A percentile compares a stretch with the other conserved stretches of the same genome.
These are phyloP conservation scores for Aureobasidium zeae DNA, from an alignment of 2,329 filamentous ascomycete genomes.

Conservation along the genomic window DNA sequence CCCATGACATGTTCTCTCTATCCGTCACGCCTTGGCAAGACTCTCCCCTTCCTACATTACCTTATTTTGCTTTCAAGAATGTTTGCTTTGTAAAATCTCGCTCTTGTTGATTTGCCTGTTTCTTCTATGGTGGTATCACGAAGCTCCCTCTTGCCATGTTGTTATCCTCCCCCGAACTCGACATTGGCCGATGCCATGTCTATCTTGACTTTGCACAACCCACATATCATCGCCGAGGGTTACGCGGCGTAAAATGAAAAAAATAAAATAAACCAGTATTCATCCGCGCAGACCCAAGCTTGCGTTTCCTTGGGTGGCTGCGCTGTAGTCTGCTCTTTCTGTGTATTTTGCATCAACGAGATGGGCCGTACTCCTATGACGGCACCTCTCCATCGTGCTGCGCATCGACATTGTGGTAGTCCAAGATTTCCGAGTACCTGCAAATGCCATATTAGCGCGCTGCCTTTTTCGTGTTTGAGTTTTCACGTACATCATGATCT, in stretches of 20 bases:
- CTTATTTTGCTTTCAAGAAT: too few species aligned
- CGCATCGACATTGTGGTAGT: conserved; percentile 87
- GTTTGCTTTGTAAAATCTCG: too few species aligned
- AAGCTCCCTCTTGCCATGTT: conserved; percentile 11
- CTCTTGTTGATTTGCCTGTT: conserved; percentile 8
- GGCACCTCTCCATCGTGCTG: conserved; percentile 22
- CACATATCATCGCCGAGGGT: too few species aligned
- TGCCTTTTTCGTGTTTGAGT: not conserved
- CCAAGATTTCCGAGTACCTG: conserved; percentile 97
- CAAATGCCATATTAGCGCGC: not conserved
- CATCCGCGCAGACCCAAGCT: conserved; percentile 13
- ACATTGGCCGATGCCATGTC: too few species aligned
- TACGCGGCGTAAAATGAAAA: conserved; percentile 11
- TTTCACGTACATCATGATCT: conserved; percentile 90
- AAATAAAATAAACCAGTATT: conserved; percentile 13
- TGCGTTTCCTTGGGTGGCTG: conserved; percentile 10
- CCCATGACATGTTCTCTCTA: too few species aligned
- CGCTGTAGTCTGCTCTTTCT: conserved; percentile 13
- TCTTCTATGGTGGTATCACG: conserved; percentile 10
- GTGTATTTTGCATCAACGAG: not conserved
- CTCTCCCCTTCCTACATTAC: too few species aligned
- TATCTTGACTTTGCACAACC: too few species aligned
- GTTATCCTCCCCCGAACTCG: not conserved
- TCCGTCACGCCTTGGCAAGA: too few species aligned
- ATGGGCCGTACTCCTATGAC: not conserved